phyloP scores from a whole-genome alignment of 106 monocot genomes.

The Narthecium ossifragum region DNA sequence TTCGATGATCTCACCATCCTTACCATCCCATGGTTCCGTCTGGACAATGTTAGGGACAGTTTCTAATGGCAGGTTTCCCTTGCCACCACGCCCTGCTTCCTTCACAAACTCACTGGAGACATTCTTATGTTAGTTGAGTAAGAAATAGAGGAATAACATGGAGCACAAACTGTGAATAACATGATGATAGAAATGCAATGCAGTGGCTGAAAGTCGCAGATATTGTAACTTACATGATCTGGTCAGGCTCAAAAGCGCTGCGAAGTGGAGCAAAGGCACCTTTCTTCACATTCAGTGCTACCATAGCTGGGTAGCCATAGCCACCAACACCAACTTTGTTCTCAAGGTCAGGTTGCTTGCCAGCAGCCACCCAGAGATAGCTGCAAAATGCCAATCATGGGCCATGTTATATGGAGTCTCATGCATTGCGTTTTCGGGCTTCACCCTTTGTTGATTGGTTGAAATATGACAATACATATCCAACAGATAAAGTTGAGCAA shows the following conservation, averaged over 20 bases:
- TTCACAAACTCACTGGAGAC: slow-evolving; percentile 85
- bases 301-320: slow-evolving; percentile 95
- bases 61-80: slow-evolving; percentile 78
- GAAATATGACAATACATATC: too few species aligned
- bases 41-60: slow-evolving; percentile 39
- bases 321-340: slow-evolving; percentile 97
- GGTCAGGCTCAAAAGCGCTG: slow-evolving; percentile 84
- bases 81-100: slow-evolving; percentile 93
- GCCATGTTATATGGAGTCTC: too few species aligned
- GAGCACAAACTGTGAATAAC: neutral
- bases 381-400: slow-evolving; percentile 37
- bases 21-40: slow-evolving; percentile 89
- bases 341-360: slow-evolving; percentile 88
- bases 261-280: slow-evolving; percentile 83
- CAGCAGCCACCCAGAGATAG: slow-evolving; percentile 81
- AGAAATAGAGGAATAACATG: neutral
- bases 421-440: too few species aligned
- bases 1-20: slow-evolving; percentile 82
- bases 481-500: too few species aligned
- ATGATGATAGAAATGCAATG: neutral
- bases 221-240: slow-evolving; percentile 75
- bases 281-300: slow-evolving; percentile 91
- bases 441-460: too few species aligned
- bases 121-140: neutral
- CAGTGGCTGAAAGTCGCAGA: neutral